A percentile compares a stretch with the other conserved stretches of the same genome.
phyloP scores from a whole-genome alignment of 148 eudicot species.

The Rhododendron henanense region DNA sequence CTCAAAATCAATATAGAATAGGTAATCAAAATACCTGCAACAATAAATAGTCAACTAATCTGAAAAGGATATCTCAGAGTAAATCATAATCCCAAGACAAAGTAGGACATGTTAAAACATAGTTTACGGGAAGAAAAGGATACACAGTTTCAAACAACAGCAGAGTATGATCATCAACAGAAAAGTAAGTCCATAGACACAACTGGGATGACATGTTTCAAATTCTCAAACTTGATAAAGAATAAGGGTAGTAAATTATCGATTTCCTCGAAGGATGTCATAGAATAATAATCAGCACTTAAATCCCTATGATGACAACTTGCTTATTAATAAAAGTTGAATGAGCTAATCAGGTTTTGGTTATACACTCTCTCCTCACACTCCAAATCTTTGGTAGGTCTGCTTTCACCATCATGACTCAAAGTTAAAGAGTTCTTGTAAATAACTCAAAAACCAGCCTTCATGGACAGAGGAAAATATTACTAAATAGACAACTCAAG shows the following conservation, averaged over 20 bases:
- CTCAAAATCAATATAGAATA: slow-evolving; percentile 84
- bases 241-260: not conserved
- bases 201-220: not conserved
- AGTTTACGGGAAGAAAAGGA: not conserved
- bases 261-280: not conserved
- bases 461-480: not conserved
- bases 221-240: not conserved
- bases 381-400: not conserved
- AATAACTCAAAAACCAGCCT: not conserved
- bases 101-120: not conserved
- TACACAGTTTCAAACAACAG: not conserved
- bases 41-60: slow-evolving; percentile 12
- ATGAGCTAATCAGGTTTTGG: not conserved
- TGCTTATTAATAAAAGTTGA: not conserved
- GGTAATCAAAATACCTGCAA: slow-evolving; percentile 71
- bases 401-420: not conserved
- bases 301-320: not conserved
- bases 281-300: not conserved
- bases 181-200: not conserved
- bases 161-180: not conserved
- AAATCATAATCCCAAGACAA: slow-evolving; percentile 4
- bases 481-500: not conserved
- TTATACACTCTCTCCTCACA: not conserved
- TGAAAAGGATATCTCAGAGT: not conserved
- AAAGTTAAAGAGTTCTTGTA: not conserved